Base-by-base conservation (phyloP, 805 yeast genomes). In the Aciculoconidium aculeatum region DNA sequence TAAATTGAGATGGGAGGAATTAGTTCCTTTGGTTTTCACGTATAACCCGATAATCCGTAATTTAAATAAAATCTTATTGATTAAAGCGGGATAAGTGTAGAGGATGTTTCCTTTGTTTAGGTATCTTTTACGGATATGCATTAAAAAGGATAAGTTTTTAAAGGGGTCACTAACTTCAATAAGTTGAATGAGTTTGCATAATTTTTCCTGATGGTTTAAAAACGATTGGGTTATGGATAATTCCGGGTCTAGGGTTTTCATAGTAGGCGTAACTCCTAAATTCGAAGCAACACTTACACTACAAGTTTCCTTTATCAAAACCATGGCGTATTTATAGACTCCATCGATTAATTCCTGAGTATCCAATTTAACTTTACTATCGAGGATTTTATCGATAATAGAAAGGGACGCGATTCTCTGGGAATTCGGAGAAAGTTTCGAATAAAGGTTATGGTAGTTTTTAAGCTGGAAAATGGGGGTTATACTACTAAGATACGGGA, bases 51-150 rank as follows among this genome's bases (percentile, higher is more conserved):
- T 47, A 6, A 58, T 61, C 42, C 83, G 70, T 16, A 83, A 68
- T 14, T 82, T 55, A 45, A 67, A 70, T 42, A 86, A 62, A 12
- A 78, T 70, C 29, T 67, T 67, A 30, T 76, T 67, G 15, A 87
- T 72, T 23, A 90, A 56, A 1, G 95, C 72, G 4, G 95, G 94
- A 49, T 78, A 83, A 0, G 92, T 80, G 48, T 67, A 75, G 37
- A 68, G 68, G 23, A 77, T 68, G 40, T 77, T 75, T 18, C 54
- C 60, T 19, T 68, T 67, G 29, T 65, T 54, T 30, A 83, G 61
- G 23, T 69, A 67, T 34, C 64, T 66, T 36, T 57, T 62, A 27
- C 61, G 45, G 20, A 61, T 45, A 31, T 60, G 54, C 39, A 57
- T 46, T 37, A 63, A 52, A 25, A 53, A 49, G 11, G 55, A 42